Evolutionary conservation across 78 protist genomes (phyloP), one percentile per base, ranked within the genome.

Genomic region (Dictyostelium brefeldianum): DNA sequence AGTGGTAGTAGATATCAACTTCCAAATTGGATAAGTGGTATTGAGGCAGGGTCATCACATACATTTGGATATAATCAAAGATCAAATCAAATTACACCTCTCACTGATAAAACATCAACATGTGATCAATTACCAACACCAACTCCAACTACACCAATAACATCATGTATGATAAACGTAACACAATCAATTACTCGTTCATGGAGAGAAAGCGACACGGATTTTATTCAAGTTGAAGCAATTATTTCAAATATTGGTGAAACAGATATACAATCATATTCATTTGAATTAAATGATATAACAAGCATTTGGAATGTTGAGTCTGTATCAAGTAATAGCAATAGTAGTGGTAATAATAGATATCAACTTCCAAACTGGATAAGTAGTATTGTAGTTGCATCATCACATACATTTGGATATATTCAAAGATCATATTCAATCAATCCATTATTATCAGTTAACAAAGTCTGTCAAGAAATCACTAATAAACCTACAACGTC

Each of bases 211-310:
- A 31, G 14, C 10, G 18, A 12, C 12, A 18, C 20, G 5, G 51
- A 27, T 22, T 43, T 20, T 57, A 64, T 25, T 17, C 56, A 43
- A 48, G 54, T 81, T 9, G 41, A 64, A 48, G 77, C 25, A 22
- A 64, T 8, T 22, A 10, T 81, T 64, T 27, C 17, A 31, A 81
- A 81, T 22, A 47, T 27, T 81, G 89, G 89, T 62, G 17, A 62
- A 62, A 8, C 9, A 5, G 22, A 17, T 2, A 31, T 62, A 11
- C 27, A 62, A 14, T 36, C 22, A 62, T 62, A 25, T 9, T 62
- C 70, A 62, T 62, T 62, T 36, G 17, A 62, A 62, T 8, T 62
- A 62, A 25, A 25, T 62, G 70, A 62, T 25, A 25, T 25, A 25
- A 17, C 27, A 10, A 25, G 27, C 10, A 62, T 62, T 25, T 62